These are phyloP conservation scores for Salix dunnii DNA, from an alignment of 345 rosid genomes.

Conservation along the genomic window DNA sequence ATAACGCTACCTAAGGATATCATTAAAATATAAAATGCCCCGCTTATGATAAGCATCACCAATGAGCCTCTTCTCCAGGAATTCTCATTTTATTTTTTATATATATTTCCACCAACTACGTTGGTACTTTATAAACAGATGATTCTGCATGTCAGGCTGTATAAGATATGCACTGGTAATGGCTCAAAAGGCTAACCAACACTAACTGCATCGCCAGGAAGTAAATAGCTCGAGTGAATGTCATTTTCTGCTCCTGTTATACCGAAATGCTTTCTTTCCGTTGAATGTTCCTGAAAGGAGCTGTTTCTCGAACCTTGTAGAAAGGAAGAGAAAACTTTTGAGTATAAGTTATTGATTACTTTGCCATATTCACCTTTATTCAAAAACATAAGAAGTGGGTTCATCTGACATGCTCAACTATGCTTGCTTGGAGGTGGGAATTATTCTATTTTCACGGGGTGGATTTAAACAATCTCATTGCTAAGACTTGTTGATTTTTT, in stretches of 20 bases:
- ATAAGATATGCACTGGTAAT: too few relatives aligned
- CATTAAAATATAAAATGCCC: neutral
- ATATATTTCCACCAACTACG: neutral
- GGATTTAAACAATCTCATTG: neutral
- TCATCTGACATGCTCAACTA: neutral
- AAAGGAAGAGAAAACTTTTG: slow-evolving; percentile 9
- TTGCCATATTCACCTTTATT: neutral
- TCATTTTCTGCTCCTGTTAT: neutral
- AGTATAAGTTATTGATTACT: neutral
- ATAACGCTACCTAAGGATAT: neutral
- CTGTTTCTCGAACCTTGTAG: neutral
- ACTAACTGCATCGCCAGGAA: neutral
- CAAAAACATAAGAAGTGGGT: neutral
- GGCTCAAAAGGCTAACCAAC: neutral
- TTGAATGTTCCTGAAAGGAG: neutral
- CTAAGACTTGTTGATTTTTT: neutral
- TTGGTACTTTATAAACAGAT: neutral
- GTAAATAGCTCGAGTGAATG: neutral
- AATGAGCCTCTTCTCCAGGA: neutral
- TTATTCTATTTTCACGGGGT: neutral
- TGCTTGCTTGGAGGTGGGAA: slow-evolving; percentile 5
- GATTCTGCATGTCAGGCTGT: neutral
- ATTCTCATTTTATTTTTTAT: neutral
- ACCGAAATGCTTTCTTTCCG: neutral
- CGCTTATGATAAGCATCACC: neutral